phyloP scores from a whole-genome alignment of 192 early-diverging fungal genomes.

The Backusella australiensis region DNA sequence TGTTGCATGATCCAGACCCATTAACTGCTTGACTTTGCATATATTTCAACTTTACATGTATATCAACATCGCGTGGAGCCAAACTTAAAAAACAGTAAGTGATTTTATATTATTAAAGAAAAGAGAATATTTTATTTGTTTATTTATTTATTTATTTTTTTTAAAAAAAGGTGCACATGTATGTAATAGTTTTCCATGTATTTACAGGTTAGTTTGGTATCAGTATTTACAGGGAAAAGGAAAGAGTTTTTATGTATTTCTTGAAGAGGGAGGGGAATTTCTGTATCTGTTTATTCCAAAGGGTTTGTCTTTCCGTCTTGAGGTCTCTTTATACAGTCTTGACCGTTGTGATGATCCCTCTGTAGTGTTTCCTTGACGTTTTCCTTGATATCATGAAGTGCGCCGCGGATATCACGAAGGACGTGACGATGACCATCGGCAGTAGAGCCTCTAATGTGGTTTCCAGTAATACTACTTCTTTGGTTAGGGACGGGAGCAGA shows the following conservation, averaged over 20 bases:
- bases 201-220: neutral
- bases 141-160: no score
- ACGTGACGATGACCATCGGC: neutral
- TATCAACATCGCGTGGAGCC: no score
- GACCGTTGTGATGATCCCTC: neutral
- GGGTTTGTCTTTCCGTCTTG: constrained; percentile 1
- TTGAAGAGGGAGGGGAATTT: no score
- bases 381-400: constrained; percentile 4
- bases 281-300: neutral
- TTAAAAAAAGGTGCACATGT: neutral
- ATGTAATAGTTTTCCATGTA: neutral
- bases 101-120: neutral
- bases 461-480: neutral
- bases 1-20: no score
- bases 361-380: constrained; percentile 1
- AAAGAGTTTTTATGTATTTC: neutral
- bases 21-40: no score
- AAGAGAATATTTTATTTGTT: no score
- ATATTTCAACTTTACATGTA: no score
- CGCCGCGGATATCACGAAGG: neutral
- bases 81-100: neutral
- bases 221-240: neutral
- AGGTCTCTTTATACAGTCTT: neutral
- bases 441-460: neutral
- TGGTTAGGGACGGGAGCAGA: neutral